Percentiles rank a stretch among this genome's conserved stretches.
phyloP scores from a whole-genome alignment of 225 moss, liverwort and hornwort species.

The Polytrichum formosum region DNA sequence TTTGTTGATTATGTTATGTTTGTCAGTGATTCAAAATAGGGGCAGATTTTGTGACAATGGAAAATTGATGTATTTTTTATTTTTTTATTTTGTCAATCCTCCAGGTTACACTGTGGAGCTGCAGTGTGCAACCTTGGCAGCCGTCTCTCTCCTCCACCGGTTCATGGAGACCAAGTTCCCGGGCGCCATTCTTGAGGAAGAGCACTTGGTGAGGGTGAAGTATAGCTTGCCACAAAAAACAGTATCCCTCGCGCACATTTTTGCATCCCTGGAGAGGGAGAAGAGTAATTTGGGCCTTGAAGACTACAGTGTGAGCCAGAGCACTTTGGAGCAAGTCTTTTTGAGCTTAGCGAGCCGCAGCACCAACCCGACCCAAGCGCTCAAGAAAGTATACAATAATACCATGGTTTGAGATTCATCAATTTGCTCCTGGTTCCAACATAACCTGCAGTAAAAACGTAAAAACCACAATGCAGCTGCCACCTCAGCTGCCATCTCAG shows the following conservation, averaged over 20 bases:
- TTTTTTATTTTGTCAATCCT: too few relatives aligned
- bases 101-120: slow-evolving; percentile 91
- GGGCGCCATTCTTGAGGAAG: slow-evolving; percentile 62
- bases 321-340: slow-evolving; percentile 86
- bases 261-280: slow-evolving; percentile 57
- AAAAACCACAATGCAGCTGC: too few relatives aligned
- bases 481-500: too few relatives aligned
- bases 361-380: slow-evolving; percentile 8
- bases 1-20: too few relatives aligned
- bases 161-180: slow-evolving; percentile 64
- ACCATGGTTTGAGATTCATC: too few relatives aligned
- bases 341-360: slow-evolving; percentile 57
- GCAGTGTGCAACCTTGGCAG: slow-evolving; percentile 45
- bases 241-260: slow-evolving; percentile 56
- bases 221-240: slow-evolving; percentile 48
- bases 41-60: neutral
- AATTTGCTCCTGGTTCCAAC: too few relatives aligned
- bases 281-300: slow-evolving; percentile 56
- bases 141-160: slow-evolving; percentile 44
- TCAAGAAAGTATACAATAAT: neutral
- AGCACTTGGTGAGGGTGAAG: slow-evolving; percentile 59
- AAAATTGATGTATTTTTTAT: too few relatives aligned
- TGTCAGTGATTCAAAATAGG: neutral
- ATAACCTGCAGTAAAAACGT: too few relatives aligned
- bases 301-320: slow-evolving; percentile 93